Conservation (phyloP, 2,329 filamentous ascomycete genomes). For the Colletotrichum gigasporum region DNA sequence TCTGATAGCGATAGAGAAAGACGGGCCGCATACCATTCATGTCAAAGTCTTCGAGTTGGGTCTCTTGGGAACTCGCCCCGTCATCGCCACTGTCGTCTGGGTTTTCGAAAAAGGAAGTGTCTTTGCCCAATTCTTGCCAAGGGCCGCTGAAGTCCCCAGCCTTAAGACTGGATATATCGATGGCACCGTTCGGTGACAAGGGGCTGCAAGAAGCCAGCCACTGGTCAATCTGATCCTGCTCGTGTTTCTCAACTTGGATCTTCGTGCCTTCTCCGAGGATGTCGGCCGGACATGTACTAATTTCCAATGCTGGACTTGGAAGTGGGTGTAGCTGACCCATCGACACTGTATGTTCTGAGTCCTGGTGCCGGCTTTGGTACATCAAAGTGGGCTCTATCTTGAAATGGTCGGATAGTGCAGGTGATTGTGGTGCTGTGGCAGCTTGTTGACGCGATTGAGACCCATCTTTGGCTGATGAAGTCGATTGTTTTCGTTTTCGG, state of each 20-base stretch:
- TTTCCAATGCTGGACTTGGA: not conserved
- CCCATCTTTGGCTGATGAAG: not conserved
- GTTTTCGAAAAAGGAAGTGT: not conserved
- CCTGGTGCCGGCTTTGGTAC: not conserved
- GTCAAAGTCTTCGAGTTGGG: not conserved
- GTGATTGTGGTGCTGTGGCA: not conserved
- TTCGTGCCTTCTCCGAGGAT: not conserved
- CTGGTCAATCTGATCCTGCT: constrained; percentile 17
- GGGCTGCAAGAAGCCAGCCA: constrained; percentile 6
- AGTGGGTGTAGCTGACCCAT: not conserved
- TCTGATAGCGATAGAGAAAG: too few species aligned
- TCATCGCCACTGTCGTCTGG: not conserved
- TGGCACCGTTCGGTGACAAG: not conserved
- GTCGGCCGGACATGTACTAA: not conserved
- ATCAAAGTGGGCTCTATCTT: not conserved
- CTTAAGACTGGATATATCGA: not conserved
- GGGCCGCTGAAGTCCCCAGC: not conserved
- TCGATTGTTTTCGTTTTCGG: constrained; percentile 13
- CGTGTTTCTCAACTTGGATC: not conserved
- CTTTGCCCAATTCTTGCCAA: not conserved
- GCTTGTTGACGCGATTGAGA: not conserved
- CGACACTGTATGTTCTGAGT: not conserved
- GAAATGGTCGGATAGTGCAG: not conserved
- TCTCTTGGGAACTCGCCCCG: not conserved
- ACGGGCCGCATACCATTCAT: not conserved